These are phyloP conservation scores for Suillus paluster DNA, from an alignment of 768 basidiomycete species.

Conservation along the genomic window DNA sequence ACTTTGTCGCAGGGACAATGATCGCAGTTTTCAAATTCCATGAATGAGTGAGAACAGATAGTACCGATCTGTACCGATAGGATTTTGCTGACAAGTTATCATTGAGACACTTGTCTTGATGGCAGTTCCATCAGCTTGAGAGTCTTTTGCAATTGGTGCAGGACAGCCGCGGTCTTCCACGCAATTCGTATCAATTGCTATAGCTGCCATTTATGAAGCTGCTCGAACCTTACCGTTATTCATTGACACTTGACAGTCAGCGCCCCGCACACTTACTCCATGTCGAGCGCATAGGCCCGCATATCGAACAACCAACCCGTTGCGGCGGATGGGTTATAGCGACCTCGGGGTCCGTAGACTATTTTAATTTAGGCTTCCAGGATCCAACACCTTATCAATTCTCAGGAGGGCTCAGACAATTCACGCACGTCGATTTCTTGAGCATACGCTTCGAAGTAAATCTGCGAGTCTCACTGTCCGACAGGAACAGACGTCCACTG, in stretches of 20 bases:
- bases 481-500: background rate
- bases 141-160: background rate
- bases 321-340: background rate
- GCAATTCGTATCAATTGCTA: background rate
- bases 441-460: background rate
- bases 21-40: background rate
- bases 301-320: background rate
- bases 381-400: background rate
- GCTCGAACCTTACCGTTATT: background rate
- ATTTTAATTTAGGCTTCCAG: background rate
- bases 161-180: background rate
- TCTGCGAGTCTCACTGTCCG: background rate
- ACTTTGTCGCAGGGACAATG: background rate
- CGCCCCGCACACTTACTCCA: background rate
- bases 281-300: background rate
- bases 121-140: background rate
- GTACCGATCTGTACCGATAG: background rate
- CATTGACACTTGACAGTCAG: background rate
- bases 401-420: background rate
- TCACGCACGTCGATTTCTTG: background rate
- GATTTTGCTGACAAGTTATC: background rate
- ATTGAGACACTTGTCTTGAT: background rate
- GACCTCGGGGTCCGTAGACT: background rate
- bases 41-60: background rate
- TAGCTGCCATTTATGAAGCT: background rate